Percentiles rank a stretch among this genome's conserved stretches.
Conservation (phyloP, 331 rosid genomes). For the Rhamnella rubrinervis region DNA sequence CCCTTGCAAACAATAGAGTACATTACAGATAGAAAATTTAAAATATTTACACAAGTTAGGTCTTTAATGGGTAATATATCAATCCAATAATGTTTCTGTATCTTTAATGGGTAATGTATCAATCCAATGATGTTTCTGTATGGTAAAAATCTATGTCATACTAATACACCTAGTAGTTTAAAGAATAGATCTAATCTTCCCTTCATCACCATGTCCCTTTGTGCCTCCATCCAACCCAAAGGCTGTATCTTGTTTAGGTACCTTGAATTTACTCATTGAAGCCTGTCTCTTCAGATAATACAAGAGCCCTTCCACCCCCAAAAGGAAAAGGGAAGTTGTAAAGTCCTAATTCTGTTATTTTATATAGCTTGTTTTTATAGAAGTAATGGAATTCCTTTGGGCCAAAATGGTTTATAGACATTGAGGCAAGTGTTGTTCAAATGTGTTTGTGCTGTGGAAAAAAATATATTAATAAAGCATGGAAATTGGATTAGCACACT, state of each 20-base stretch:
- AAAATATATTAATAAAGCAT: neutral
- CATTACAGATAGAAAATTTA: neutral
- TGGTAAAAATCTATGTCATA: conserved; percentile 9
- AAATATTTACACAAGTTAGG: conserved; percentile 4
- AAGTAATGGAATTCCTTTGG: conserved; percentile 8
- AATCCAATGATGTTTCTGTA: conserved; percentile 9
- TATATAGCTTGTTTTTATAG: conserved; percentile 2
- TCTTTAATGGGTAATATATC: conserved; percentile 9
- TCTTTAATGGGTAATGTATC: conserved; percentile 9
- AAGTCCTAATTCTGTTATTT: too few relatives aligned
- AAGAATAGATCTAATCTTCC: neutral
- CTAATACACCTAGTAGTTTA: neutral
- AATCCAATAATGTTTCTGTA: conserved; percentile 5
- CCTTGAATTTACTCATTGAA: neutral
- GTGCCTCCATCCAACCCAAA: neutral
- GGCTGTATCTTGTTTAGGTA: neutral
- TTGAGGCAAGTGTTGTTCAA: too few relatives aligned
- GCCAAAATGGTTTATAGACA: neutral
- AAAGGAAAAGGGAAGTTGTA: too few relatives aligned
- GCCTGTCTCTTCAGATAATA: too few relatives aligned
- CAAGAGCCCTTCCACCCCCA: too few relatives aligned
- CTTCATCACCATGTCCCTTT: neutral
- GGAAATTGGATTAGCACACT: neutral
- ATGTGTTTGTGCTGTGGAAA: neutral
- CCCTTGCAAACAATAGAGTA: neutral